phyloP scores from a whole-genome alignment of 805 yeast genomes.

The Candida nemodendra region DNA sequence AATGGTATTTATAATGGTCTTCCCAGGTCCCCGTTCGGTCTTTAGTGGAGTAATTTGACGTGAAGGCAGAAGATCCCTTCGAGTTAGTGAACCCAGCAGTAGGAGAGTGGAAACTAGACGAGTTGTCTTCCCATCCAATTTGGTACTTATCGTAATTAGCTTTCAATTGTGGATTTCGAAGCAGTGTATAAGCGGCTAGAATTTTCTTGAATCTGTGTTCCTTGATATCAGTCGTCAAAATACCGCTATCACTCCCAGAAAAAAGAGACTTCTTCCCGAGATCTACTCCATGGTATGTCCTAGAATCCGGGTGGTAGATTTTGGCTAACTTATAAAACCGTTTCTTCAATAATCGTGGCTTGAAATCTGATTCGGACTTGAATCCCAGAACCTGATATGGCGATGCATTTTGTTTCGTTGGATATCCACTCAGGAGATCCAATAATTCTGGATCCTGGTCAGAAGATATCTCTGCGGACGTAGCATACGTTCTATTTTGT shows the following conservation, averaged over 20 bases:
- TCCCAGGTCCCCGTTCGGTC: constrained; percentile 32
- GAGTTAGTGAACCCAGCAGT: constrained; percentile 21
- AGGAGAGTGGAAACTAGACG: constrained; percentile 22
- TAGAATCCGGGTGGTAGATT: constrained; percentile 76
- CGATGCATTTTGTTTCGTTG: constrained; percentile 49
- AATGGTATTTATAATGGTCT: constrained; percentile 23
- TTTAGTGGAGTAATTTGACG: constrained; percentile 1
- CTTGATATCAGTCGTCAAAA: constrained; percentile 23
- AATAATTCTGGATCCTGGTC: constrained; percentile 24
- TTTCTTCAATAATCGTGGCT: constrained; percentile 40
- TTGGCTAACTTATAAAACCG: constrained; percentile 64
- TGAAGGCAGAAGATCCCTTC: constrained; percentile 9
- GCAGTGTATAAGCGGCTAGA: constrained; percentile 57
- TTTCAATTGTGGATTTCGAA: constrained; percentile 44
- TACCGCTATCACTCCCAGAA: constrained; percentile 3
- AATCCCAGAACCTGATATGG: constrained; percentile 71
- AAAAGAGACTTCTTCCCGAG: constrained; percentile 14
- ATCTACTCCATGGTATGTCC: constrained; percentile 21
- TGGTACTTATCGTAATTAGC: constrained; percentile 46
- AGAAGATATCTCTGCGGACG: constrained; percentile 2
- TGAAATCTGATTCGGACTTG: constrained; percentile 31
- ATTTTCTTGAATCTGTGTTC: constrained; percentile 53
- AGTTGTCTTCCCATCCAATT: constrained; percentile 43
- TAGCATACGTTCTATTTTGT: constrained; percentile 1
- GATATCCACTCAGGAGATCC: constrained; percentile 36